Base-by-base conservation (phyloP, 768 basidiomycete genomes). In the Mycena amicta region DNA sequence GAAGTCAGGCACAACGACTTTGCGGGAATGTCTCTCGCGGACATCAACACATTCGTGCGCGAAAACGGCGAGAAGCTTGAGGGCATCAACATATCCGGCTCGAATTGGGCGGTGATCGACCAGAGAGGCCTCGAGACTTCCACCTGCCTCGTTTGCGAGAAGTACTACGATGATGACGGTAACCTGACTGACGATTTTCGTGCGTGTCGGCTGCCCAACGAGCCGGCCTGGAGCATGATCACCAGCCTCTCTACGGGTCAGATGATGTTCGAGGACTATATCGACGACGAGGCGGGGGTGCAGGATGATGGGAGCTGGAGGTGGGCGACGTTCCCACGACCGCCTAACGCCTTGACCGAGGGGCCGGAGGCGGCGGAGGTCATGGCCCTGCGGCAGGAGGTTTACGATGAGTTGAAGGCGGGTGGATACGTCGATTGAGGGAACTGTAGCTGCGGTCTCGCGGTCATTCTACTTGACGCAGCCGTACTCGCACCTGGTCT, bases 111-210 rank as follows among this genome's bases (percentile, higher is more conserved):
- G 18, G 23, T 52, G 2, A 33, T 52, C 51, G 51, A 52, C 33
- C 51, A 40, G 51, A 33, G 39, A 13, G 51, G 51, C 4, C 51
- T 52, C 33, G 51, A 52, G 51, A 52, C 51, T 3, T 33, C 20
- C 20, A 52, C 51, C 20, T 39, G 33, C 16, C 31, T 52, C 33
- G 51, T 52, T 2, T 52, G 51, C 33, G 31, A 52, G 11, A 33
- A 46, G 30, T 31, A 26, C 15, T 55, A 45, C 40, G 33, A 37
- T 8, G 33, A 18, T 8, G 33, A 37, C 11, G 33, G 33, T 8
- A 37, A 37, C 11, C 8, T 37, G 33, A 37, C 33, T 8, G 33
- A 37, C 33, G 33, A 37, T 37, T 37, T 37, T 18, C 33, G 33
- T 18, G 33, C 33, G 33, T 37, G 33, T 18, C 33, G 33, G 33